Evolutionary conservation across 1,139 yeast genomes (phyloP).

Genomic region (Yamadazyma blattariae): DNA sequence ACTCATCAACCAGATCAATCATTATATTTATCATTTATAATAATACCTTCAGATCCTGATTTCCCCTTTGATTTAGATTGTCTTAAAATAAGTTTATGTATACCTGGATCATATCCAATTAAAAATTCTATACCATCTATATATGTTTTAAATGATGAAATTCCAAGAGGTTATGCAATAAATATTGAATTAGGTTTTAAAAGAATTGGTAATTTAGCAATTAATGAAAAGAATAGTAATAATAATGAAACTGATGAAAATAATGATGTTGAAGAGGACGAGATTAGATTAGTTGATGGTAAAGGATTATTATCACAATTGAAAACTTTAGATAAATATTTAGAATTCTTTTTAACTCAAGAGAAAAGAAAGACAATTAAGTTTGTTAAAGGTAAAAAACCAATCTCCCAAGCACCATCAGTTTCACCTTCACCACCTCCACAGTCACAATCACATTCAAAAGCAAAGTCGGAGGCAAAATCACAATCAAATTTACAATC

Average conservation of each 20-base stretch:
- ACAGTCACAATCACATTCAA: background rate
- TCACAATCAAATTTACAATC: slow-evolving; percentile 1
- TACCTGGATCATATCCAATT: slow-evolving; percentile 58
- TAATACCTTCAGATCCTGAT: slow-evolving; percentile 69
- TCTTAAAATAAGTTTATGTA: slow-evolving; percentile 48
- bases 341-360: slow-evolving; percentile 56
- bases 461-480: background rate
- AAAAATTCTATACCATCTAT: slow-evolving; percentile 38
- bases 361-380: slow-evolving; percentile 51
- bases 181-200: slow-evolving; percentile 67
- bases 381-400: slow-evolving; percentile 21
- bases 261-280: slow-evolving; percentile 17
- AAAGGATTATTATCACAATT: slow-evolving; percentile 53
- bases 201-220: slow-evolving; percentile 42
- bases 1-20: slow-evolving; percentile 16
- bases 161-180: slow-evolving; percentile 68
- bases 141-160: slow-evolving; percentile 59
- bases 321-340: slow-evolving; percentile 52
- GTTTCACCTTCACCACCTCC: background rate
- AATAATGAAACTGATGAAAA: slow-evolving; percentile 16
- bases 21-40: slow-evolving; percentile 32
- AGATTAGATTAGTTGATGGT: slow-evolving; percentile 40
- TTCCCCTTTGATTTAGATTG: slow-evolving; percentile 63
- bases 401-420: slow-evolving; percentile 5
- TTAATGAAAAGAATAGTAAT: no score